Conservation (phyloP, 441 rosid genomes). For the Brassica hybrid region DNA sequence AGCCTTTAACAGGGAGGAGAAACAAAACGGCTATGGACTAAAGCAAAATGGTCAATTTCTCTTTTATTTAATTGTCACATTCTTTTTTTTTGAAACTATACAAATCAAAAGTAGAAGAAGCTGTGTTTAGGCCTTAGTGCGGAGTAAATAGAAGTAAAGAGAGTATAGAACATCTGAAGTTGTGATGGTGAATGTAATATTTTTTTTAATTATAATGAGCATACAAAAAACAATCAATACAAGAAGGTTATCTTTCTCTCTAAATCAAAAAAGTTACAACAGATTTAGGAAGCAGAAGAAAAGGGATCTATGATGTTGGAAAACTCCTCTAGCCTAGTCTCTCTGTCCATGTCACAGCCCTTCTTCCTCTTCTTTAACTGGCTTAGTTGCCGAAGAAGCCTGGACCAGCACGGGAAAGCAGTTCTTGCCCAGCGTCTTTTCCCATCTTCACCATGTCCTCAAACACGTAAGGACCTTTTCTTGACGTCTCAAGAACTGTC, state of each 20-base stretch:
- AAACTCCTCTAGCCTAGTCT: conserved; percentile 1
- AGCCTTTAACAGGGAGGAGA: conserved; percentile 58
- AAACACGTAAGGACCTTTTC: conserved; percentile 70
- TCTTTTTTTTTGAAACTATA: too few relatives aligned
- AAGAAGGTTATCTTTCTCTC: conserved; percentile 36
- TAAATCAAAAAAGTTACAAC: conserved; percentile 44
- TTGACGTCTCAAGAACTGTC: conserved; percentile 89
- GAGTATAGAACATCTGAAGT: too few relatives aligned
- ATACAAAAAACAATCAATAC: conserved; percentile 19
- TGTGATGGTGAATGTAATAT: too few relatives aligned
- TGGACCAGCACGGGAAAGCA: conserved; percentile 78
- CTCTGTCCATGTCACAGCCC: conserved; percentile 25
- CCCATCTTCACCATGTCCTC: too few relatives aligned
- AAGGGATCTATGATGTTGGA: background rate
- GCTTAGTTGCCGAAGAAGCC: conserved; percentile 63
- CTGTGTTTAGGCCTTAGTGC: too few relatives aligned
- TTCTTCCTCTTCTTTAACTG: conserved; percentile 10
- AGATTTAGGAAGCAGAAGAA: conserved; percentile 1
- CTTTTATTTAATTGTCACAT: conserved; percentile 8
- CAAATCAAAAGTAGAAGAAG: too few relatives aligned
- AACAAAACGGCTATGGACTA: conserved; percentile 63
- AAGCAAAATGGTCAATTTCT: conserved; percentile 34
- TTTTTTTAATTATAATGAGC: too few relatives aligned
- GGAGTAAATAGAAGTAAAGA: too few relatives aligned
- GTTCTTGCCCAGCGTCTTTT: conserved; percentile 92